A percentile compares a stretch with the other conserved stretches of the same genome.
phyloP scores from a whole-genome alignment of 495 filamentous ascomycete genomes.

The Tuber calosporum region DNA sequence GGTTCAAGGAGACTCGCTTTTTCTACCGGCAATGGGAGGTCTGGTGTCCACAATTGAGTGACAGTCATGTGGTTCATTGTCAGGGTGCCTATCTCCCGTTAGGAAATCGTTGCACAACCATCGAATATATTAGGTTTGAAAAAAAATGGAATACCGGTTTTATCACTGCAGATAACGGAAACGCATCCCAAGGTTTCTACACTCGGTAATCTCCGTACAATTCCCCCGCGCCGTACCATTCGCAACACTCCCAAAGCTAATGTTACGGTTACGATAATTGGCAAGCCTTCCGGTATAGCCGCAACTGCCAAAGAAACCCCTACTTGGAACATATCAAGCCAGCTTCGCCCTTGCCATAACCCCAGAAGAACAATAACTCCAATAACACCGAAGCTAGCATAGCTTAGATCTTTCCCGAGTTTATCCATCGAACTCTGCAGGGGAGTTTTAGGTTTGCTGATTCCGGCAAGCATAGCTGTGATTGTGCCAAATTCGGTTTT shows the following conservation, averaged over 20 bases:
- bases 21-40: constrained; percentile 60
- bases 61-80: constrained; percentile 99
- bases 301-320: constrained; percentile 94
- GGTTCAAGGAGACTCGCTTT: constrained; percentile 47
- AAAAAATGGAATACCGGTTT: constrained; percentile 56
- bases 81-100: constrained; percentile 57
- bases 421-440: constrained; percentile 95
- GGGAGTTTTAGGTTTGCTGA: constrained; percentile 88
- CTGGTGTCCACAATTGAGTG: constrained; percentile 92
- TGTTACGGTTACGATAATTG: constrained; percentile 96
- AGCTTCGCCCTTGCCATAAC: constrained; percentile 74
- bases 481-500: constrained; percentile 97
- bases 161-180: constrained; percentile 97
- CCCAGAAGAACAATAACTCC: constrained; percentile 83
- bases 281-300: constrained; percentile 92
- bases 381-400: constrained; percentile 92
- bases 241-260: constrained; percentile 87
- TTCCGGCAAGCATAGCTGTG: constrained; percentile 81
- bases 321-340: constrained; percentile 95
- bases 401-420: constrained; percentile 86
- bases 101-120: constrained; percentile 20
- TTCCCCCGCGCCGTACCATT: constrained; percentile 89
- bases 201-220: constrained; percentile 88
- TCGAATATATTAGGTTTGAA: not conserved
- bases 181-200: constrained; percentile 97